These are phyloP conservation scores for Globisporangium sylvaticum DNA, from an alignment of 352 stramenopile species.

Conservation along the genomic window DNA sequence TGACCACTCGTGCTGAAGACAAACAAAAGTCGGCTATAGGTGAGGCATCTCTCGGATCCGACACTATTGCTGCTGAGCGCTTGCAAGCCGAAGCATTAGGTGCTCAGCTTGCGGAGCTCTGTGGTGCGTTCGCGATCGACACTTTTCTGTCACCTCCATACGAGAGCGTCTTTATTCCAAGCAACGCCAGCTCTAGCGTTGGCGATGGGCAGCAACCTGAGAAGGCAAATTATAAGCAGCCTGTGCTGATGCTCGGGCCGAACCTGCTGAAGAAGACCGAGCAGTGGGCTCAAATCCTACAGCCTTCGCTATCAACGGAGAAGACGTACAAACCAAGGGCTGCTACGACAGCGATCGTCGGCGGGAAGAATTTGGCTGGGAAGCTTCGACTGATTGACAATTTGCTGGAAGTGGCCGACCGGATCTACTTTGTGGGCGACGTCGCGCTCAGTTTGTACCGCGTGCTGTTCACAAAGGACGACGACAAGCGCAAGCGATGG, in stretches of 20 bases:
- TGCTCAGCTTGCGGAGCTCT: slow-evolving; percentile 16
- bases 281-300: slow-evolving; percentile 31
- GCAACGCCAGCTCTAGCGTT: not conserved
- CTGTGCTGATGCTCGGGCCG: slow-evolving; percentile 21
- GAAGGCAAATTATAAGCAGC: not conserved
- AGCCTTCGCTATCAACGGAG: slow-evolving; percentile 10
- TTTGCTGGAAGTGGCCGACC: slow-evolving; percentile 46
- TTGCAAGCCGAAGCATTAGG: slow-evolving; percentile 16
- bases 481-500: slow-evolving; percentile 7
- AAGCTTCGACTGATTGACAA: slow-evolving; percentile 70
- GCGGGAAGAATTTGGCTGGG: slow-evolving; percentile 38
- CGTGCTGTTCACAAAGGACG: slow-evolving; percentile 31
- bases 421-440: slow-evolving; percentile 68
- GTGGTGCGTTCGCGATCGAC: slow-evolving; percentile 25
- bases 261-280: slow-evolving; percentile 20
- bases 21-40: not conserved
- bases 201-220: not conserved
- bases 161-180: slow-evolving; percentile 19
- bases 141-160: slow-evolving; percentile 16
- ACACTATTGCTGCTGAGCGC: slow-evolving; percentile 5
- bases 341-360: slow-evolving; percentile 37
- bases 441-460: slow-evolving; percentile 54
- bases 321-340: not conserved
- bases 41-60: not conserved
- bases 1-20: not conserved